A percentile compares a stretch with the other conserved stretches of the same genome.
Evolutionary conservation across 23 red algal species (phyloP).

Genomic region (Cyanidium caldarium): DNA sequence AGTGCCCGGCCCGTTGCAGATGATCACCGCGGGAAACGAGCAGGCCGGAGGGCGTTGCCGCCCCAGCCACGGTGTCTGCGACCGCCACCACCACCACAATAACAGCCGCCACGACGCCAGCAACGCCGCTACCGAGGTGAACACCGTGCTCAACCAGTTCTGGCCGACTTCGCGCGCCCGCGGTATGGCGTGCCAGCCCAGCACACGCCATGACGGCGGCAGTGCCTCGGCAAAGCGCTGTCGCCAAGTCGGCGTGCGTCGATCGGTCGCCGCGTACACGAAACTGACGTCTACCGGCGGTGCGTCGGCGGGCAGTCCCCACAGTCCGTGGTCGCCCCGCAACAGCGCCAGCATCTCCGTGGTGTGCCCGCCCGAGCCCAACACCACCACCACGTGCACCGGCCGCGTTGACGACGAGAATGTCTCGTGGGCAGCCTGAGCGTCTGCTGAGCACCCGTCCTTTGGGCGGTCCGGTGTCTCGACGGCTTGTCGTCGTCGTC

Average conservation of each 20-base stretch:
- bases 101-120: neutral
- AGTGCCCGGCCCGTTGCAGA: constrained; percentile 24
- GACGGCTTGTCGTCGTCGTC: neutral
- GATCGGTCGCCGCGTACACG: neutral
- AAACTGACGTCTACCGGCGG: neutral
- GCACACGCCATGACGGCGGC: neutral
- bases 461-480: neutral
- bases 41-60: neutral
- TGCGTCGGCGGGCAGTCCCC: neutral
- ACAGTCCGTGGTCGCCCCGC: neutral
- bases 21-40: neutral
- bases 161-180: constrained; percentile 58
- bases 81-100: constrained; percentile 6
- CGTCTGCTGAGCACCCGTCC: neutral
- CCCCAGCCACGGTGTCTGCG: neutral
- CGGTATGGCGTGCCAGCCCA: constrained; percentile 4
- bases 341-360: constrained; percentile 63
- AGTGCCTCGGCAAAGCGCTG: neutral
- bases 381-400: constrained; percentile 24
- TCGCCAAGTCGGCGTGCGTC: neutral
- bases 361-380: constrained; percentile 88
- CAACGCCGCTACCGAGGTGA: constrained; percentile 15
- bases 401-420: neutral
- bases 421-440: neutral
- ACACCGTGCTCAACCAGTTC: neutral